Evolutionary conservation across 345 rosid genomes (phyloP).

Genomic region (Microcos paniculata): DNA sequence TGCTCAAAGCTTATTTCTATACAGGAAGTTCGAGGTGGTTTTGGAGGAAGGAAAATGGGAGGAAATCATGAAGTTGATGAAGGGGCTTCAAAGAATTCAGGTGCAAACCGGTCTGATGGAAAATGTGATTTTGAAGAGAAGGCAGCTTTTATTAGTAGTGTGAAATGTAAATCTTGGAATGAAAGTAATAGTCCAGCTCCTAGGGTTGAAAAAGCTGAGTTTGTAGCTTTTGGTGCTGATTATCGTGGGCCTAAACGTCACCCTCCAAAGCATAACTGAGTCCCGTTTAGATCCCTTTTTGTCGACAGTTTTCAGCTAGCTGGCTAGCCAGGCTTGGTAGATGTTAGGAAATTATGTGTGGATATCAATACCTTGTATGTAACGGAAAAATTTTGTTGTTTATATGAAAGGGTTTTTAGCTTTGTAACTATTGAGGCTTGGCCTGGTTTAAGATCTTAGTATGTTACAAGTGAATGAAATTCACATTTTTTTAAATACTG

Average conservation of each 20-base stretch:
- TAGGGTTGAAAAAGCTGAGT: constrained; percentile 23
- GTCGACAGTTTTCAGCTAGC: not conserved
- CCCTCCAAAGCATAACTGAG: constrained; percentile 47
- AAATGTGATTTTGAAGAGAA: constrained; percentile 33
- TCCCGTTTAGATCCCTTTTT: not conserved
- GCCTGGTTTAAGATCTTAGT: not conserved
- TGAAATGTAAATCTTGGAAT: constrained; percentile 16
- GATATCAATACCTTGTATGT: constrained; percentile 11
- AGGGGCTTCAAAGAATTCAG: constrained; percentile 36
- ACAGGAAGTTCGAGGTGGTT: constrained; percentile 33
- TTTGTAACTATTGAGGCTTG: not conserved
- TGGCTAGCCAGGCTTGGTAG: not conserved
- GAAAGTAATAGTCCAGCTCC: constrained; percentile 8
- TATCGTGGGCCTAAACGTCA: constrained; percentile 40
- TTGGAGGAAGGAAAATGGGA: constrained; percentile 47
- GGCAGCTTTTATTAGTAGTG: constrained; percentile 9
- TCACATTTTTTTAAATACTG: not conserved
- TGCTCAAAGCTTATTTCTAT: not conserved
- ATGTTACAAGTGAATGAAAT: not conserved
- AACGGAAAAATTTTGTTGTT: constrained; percentile 11
- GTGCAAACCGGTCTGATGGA: constrained; percentile 39
- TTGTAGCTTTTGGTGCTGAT: constrained; percentile 42
- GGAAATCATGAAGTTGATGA: not conserved
- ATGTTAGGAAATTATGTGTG: constrained; percentile 4
- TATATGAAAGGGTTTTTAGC: not conserved